Evolutionary conservation across 495 filamentous ascomycete species (phyloP), one percentile per base, ranked within the genome.

Genomic region (Oleoguttula mirabilis): DNA sequence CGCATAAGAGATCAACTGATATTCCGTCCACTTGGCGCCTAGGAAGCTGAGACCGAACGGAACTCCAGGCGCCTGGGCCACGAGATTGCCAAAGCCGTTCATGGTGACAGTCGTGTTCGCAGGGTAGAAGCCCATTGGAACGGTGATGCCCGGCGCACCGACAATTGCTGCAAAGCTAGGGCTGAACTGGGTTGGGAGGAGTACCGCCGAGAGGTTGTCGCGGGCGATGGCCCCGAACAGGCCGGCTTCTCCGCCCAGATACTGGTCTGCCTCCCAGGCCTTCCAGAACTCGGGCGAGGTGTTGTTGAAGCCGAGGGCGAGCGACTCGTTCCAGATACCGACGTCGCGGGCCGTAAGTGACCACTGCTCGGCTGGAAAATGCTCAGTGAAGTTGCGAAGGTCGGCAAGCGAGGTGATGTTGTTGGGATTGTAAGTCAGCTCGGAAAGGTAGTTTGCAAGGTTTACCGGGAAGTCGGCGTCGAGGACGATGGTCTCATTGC

Each of bases 211-310:
- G 62, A 93, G 88, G 48, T 82, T 77, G 30, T 78, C 76, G 4
- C 90, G 74, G 45, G 85, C 79, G 20, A 78, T 70, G 36, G 82
- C 80, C 67, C 95, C 92, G n/a, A 56, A 40, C 1, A 68, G 39
- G 7, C 60, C 59, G 16, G 55, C 57, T 23, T 61, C 54, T 6
- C 45, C 40, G 10, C 46, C 49, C 39, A 58, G 55, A 24, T 48
- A 52, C 11, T 45, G 46, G 10, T 56, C 56, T 17, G 47, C 44
- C 27, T 57, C 63, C 10, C 60, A 61, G 21, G 61, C 63, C 44
- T 65, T n/a, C 4, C 22, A 21, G 19, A 23, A 39, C 2, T 3
- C 36, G 10, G 20, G 21, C 4, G 36, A 39, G 16, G 22, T 19
- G 10, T 19, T 68, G 48, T 58, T 58, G 43, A 54, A 60, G 11